phyloP scores from a whole-genome alignment of 257 asterid species.

The Nicotiana noctiflora region DNA sequence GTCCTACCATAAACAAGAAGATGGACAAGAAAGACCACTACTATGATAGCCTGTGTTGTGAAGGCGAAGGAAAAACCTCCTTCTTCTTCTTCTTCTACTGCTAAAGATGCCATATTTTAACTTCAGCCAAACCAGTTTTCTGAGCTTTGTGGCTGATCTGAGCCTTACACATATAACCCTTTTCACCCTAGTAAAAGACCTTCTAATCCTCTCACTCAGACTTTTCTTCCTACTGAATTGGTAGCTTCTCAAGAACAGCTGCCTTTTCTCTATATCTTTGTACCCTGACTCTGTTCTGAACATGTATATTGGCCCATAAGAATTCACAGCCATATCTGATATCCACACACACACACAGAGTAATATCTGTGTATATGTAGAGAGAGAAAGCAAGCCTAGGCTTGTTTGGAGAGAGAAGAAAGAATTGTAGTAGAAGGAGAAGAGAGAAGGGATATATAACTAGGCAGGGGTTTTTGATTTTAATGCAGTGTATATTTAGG shows the following conservation, averaged over 20 bases:
- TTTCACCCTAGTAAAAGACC: slow-evolving; percentile 38
- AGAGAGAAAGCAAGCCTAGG: background rate
- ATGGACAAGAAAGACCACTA: slow-evolving; percentile 10
- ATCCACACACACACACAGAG: background rate
- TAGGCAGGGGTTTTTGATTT: background rate
- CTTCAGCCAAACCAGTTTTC: slow-evolving; percentile 43
- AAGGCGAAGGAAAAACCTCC: slow-evolving; percentile 30
- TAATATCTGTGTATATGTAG: background rate
- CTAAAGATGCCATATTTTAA: slow-evolving; percentile 42
- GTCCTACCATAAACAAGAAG: slow-evolving; percentile 33
- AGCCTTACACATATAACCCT: slow-evolving; percentile 32
- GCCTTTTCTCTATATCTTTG: slow-evolving; percentile 61
- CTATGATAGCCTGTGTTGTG: background rate
- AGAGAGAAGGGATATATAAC: background rate
- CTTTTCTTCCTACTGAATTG: slow-evolving; percentile 70
- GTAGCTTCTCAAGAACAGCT: slow-evolving; percentile 73
- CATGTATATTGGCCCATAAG: slow-evolving; percentile 20
- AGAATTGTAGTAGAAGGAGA: background rate
- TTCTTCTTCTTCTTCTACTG: slow-evolving; percentile 16
- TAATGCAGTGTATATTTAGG: background rate
- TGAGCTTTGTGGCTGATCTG: slow-evolving; percentile 35
- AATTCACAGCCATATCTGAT: slow-evolving; percentile 23
- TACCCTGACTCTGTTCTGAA: slow-evolving; percentile 27
- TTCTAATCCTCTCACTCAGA: slow-evolving; percentile 39
- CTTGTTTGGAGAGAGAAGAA: background rate